Conservation (phyloP, 169 alveolate species). For the Plasmodium reichenowi region DNA sequence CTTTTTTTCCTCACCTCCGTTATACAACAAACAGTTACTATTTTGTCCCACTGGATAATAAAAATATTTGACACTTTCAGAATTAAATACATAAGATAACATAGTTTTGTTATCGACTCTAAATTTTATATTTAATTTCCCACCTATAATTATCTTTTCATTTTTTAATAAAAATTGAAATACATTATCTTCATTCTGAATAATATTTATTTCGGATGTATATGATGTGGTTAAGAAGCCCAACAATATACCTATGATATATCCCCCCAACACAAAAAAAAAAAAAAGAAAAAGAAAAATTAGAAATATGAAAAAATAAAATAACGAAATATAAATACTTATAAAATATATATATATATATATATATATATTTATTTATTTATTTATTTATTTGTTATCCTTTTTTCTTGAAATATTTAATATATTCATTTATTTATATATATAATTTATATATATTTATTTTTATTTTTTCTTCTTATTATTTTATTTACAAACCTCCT, state of each 20-base stretch:
- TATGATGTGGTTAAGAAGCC: conserved; percentile 71
- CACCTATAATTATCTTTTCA: conserved; percentile 78
- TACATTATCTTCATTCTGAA: conserved; percentile 61
- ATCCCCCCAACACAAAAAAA: neutral
- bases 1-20: conserved; percentile 73
- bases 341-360: neutral
- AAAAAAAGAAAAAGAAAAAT: neutral
- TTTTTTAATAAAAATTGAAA: conserved; percentile 54
- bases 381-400: neutral
- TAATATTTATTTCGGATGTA: conserved; percentile 64
- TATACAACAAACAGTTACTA: conserved; percentile 71
- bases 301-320: neutral
- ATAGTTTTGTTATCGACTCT: conserved; percentile 77
- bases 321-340: neutral
- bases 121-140: conserved; percentile 68
- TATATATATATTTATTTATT: neutral
- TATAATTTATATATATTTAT: neutral
- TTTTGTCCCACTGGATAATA: conserved; percentile 82
- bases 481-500: conserved; percentile 26
- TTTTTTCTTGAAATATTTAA: no score
- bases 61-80: conserved; percentile 74
- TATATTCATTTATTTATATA: neutral
- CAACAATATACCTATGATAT: conserved; percentile 38
- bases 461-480: neutral
- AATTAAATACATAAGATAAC: conserved; percentile 74